Percentiles rank a stretch among this genome's conserved stretches.
Evolutionary conservation across 2,329 filamentous ascomycete genomes (phyloP).

Genomic region (Exophiala lecanii-corni): DNA sequence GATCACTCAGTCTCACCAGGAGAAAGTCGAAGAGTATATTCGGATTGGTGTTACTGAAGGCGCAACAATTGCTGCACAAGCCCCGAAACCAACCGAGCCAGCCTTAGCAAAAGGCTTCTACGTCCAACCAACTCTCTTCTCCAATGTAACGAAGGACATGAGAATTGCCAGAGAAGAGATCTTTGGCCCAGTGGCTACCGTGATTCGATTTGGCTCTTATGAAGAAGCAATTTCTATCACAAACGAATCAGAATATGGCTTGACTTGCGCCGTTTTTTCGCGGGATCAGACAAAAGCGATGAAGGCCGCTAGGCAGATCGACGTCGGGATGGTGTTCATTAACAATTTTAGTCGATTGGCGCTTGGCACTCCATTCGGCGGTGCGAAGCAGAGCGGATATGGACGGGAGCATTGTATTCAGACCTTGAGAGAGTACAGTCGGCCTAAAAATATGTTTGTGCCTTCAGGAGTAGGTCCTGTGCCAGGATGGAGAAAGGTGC

Average conservation of each 20-base stretch:
- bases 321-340: constrained; percentile 58
- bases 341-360: constrained; percentile 40
- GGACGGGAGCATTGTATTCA: constrained; percentile 60
- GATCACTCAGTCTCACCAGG: constrained; percentile 19
- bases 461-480: constrained; percentile 1
- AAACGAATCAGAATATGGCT: constrained; percentile 37
- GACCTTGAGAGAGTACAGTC: constrained; percentile 57
- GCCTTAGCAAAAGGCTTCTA: constrained; percentile 33
- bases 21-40: constrained; percentile 33
- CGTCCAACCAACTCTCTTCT: constrained; percentile 35
- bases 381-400: constrained; percentile 73
- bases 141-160: constrained; percentile 31
- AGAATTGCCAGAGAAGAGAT: constrained; percentile 37
- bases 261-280: constrained; percentile 52
- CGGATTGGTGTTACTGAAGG: constrained; percentile 41
- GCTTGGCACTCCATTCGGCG: constrained; percentile 55
- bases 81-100: constrained; percentile 24
- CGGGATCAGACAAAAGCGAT: constrained; percentile 48
- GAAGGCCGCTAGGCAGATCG: constrained; percentile 49
- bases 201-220: constrained; percentile 35
- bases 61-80: constrained; percentile 43
- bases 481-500: neutral
- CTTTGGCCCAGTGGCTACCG: constrained; percentile 39
- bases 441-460: constrained; percentile 53
- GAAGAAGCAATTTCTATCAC: constrained; percentile 35